A percentile compares a stretch with the other conserved stretches of the same genome.
phyloP scores from a whole-genome alignment of 805 yeast species.

The Hermanozyma aechmeae region DNA sequence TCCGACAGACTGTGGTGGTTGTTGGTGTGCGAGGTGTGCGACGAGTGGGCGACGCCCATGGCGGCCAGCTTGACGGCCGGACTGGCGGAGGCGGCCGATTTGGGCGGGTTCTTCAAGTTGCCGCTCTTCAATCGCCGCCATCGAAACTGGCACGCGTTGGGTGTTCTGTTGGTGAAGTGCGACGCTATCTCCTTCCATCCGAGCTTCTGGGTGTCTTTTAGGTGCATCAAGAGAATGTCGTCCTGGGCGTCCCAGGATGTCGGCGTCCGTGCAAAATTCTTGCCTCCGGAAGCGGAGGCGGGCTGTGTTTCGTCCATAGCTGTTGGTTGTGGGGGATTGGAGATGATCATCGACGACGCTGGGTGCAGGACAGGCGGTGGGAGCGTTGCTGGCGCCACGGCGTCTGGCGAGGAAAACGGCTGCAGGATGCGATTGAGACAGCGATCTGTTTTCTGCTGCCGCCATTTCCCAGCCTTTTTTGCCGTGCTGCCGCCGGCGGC shows the following conservation, averaged over 20 bases:
- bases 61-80: conserved; percentile 4
- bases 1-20: conserved; percentile 4
- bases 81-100: conserved; percentile 16
- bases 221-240: conserved; percentile 36
- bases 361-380: too few species aligned
- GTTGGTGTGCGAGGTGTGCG: conserved; percentile 3
- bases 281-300: too few species aligned
- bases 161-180: conserved; percentile 72
- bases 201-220: conserved; percentile 73
- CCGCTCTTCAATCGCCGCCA: conserved; percentile 63
- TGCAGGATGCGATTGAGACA: too few species aligned
- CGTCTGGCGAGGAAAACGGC: too few species aligned
- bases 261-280: conserved; percentile 29
- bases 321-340: too few species aligned
- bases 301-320: too few species aligned
- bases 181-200: conserved; percentile 88
- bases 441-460: too few species aligned
- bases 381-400: too few species aligned
- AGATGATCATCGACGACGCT: too few species aligned
- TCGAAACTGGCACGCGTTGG: conserved; percentile 83
- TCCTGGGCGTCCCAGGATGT: conserved; percentile 42
- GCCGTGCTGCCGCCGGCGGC: too few species aligned
- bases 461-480: too few species aligned
- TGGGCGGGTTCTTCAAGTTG: conserved; percentile 35
- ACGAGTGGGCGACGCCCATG: conserved; percentile 2